Base-by-base conservation (phyloP, 371 early-diverging fungal genomes). In the Fennellomyces sp. region DNA sequence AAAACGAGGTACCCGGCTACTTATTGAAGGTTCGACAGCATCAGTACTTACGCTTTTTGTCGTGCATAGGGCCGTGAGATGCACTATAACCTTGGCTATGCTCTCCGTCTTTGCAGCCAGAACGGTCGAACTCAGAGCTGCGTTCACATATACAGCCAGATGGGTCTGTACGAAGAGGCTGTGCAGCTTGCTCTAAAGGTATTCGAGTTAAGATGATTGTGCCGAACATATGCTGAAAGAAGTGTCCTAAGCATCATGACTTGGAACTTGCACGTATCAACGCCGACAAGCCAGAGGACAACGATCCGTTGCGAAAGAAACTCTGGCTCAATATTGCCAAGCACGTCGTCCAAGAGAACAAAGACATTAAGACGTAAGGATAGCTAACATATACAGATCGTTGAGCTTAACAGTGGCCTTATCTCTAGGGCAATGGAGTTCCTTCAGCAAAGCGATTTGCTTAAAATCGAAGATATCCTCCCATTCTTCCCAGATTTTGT, bases 401-500 rank as follows among this genome's bases (percentile, higher is more conserved):
- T 23, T 45, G 7, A 23, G 4, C 1, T 8, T 33, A 33, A 33
- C 35, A 33, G 35, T 33, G 6, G 35, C 3, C 23, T 17, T 45
- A 45, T 21, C 12, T 42, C 25, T 21, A 90, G 91, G 3, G 97
- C 94, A 4, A 92, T 97, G 83, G 83, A 86, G 21, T 88, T 94
- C 63, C 69, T 95, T 31, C 86, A 88, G 58, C 75, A 88, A 45
- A 87, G 90, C 33, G 91, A 92, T 41, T 73, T 96, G 12, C 73
- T 97, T 33, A 92, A 92, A 61, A 92, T 98, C 53, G 96, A 97
- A 68, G 97, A 98, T 66, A 88, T 98, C 25, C 69, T 98, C 27
- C 97, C 96, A 1, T 94, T 91, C 70, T 97, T 98, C 68, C 97
- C 97, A 0, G 97, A 97, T 59, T 95, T 95, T 75, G 91, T 92